Base-by-base conservation (phyloP, 2,329 filamentous ascomycete genomes). In the Colletotrichum liaoningense region DNA sequence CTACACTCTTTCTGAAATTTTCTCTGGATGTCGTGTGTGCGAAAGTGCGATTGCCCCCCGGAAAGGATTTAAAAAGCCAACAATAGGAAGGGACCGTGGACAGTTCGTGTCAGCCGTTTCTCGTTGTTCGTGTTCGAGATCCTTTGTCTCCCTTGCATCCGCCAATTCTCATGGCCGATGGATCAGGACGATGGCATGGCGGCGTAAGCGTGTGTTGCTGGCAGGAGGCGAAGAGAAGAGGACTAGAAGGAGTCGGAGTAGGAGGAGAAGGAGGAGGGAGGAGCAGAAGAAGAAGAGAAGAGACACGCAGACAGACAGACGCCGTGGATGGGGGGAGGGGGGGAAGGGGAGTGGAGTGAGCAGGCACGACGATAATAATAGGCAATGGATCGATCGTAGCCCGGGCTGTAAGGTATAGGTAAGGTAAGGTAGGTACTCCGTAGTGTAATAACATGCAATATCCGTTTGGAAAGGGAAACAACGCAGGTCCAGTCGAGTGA, bases 151-250 rank as follows among this genome's bases (percentile, higher is more conserved):
- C 74, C 68, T 75, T 74, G 35, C 63, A 72, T 75, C 74, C 49
- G 74, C 64, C 72, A 68, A 46, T 72, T 74, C 60, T 74, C 72
- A 74, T 66, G 67, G 67, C 67, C 59, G 72, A 72, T 66, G 63
- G 62, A 65, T 71, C 71, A 74, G 73, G 72, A 56, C 28, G 67
- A 62, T 78, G 76, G 77, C 77, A 80, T 80, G 77, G 73, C 76
- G 75, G 77, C 75, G 74, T 30, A 49, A 49, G 28, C 60, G 60
- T 35, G 42, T 35, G 46, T 69, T 74, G 76, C n/a, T n/a, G 58
- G 38, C n/a, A 46, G 49, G 38, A 63, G 33, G 38, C 49, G 46
- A 59, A 54, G 62, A 60, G 67, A 57, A 60, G 42, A 46, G 49
- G 55, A 35, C 24, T n/a, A 66, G 54, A 12, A 19, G 52, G 24